phyloP scores from a whole-genome alignment of 176 grass and related monocot genomes.

The Musa schizocarpa region DNA sequence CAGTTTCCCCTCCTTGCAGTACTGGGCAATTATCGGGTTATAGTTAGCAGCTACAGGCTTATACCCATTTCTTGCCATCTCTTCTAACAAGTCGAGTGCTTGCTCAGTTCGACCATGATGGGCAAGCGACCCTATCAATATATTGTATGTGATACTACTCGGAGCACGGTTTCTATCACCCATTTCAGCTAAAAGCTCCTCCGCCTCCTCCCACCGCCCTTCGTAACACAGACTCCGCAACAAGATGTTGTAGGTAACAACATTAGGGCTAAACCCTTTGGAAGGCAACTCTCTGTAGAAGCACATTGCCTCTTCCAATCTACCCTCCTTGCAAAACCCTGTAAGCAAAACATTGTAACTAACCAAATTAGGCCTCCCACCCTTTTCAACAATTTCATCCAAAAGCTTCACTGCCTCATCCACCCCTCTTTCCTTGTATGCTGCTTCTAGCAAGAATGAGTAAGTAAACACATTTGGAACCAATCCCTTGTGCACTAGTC shows the following conservation, averaged over 20 bases:
- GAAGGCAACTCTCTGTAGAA: slow-evolving; percentile 14
- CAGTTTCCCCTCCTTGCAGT: slow-evolving; percentile 20
- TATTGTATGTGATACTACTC: slow-evolving; percentile 19
- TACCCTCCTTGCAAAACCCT: slow-evolving; percentile 28
- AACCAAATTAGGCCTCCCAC: slow-evolving; percentile 22
- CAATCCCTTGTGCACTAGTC: slow-evolving; percentile 13
- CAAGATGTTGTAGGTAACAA: slow-evolving; percentile 26
- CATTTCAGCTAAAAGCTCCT: slow-evolving; percentile 22
- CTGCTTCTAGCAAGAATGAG: slow-evolving; percentile 21
- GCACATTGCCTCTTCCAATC: slow-evolving; percentile 16
- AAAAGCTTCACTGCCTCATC: slow-evolving; percentile 20
- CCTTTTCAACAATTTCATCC: slow-evolving; percentile 17
- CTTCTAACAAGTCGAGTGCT: slow-evolving; percentile 24
- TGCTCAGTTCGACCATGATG: slow-evolving; percentile 18
- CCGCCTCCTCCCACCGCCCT: slow-evolving; percentile 20
- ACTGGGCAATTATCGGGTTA: slow-evolving; percentile 21
- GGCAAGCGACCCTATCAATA: slow-evolving; percentile 22
- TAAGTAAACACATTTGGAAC: slow-evolving; percentile 22
- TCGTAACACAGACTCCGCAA: slow-evolving; percentile 20
- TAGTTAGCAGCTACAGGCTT: slow-evolving; percentile 22
- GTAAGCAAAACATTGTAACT: slow-evolving; percentile 28
- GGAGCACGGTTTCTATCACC: slow-evolving; percentile 2
- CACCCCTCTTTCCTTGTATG: slow-evolving; percentile 23
- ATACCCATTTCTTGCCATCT: slow-evolving; percentile 19
- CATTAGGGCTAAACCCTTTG: slow-evolving; percentile 18